Conservation (phyloP, 306 rosid genomes). For the Oemleria cerasiformis region DNA sequence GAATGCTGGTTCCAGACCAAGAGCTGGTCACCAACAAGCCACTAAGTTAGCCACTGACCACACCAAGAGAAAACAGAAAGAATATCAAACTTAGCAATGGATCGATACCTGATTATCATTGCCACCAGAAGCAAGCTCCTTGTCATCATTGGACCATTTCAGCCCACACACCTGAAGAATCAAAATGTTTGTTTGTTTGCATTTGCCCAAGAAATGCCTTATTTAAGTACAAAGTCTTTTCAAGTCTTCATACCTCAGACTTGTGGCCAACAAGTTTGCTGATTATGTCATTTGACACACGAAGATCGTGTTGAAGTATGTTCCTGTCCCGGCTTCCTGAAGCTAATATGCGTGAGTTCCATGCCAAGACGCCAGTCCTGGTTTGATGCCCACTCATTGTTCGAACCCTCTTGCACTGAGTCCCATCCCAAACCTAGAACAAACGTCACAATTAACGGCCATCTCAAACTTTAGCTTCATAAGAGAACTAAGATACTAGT, state of each 20-base stretch:
- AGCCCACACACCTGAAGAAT: constrained; percentile 66
- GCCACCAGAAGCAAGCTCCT: constrained; percentile 99
- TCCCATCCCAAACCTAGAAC: constrained; percentile 89
- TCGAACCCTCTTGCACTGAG: constrained; percentile 82
- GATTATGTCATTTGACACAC: constrained; percentile 67
- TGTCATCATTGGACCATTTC: constrained; percentile 96
- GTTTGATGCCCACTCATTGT: constrained; percentile 98
- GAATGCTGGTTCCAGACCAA: constrained; percentile 96
- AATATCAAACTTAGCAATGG: not conserved
- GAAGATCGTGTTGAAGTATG: constrained; percentile 94
- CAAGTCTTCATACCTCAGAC: constrained; percentile 75
- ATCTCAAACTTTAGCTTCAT: constrained; percentile 2
- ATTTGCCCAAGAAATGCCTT: not conserved
- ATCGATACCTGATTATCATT: constrained; percentile 87
- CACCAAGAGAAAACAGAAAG: not conserved
- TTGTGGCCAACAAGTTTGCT: constrained; percentile 91
- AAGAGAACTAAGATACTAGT: not conserved
- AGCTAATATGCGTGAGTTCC: constrained; percentile 91
- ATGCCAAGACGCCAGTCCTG: constrained; percentile 93
- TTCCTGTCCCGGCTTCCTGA: constrained; percentile 95
- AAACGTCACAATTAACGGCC: constrained; percentile 4
- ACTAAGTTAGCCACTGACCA: constrained; percentile 10
- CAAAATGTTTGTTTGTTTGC: not conserved
- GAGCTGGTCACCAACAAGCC: constrained; percentile 50
- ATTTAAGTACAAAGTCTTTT: not conserved